Evolutionary conservation across 441 rosid species (phyloP).

Genomic region (Erodium chrysanthum): DNA sequence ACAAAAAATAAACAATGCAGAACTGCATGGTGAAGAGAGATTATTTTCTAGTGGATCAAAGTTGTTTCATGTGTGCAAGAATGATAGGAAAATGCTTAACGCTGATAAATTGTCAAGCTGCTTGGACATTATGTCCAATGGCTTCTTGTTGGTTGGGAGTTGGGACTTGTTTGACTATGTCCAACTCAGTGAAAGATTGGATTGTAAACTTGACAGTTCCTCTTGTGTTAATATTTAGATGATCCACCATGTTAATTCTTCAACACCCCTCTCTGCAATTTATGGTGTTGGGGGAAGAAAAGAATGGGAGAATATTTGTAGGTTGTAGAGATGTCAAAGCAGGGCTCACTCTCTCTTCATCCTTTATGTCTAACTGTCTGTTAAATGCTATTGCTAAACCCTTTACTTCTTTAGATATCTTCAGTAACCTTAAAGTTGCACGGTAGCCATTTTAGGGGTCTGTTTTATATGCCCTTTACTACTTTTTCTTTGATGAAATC

Average conservation of each 20-base stretch:
- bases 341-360: background rate
- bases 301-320: background rate
- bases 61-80: background rate
- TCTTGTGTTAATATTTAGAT: background rate
- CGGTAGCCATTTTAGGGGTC: background rate
- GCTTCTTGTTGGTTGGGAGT: background rate
- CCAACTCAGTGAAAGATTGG: background rate
- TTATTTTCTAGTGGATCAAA: constrained; percentile 2
- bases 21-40: constrained; percentile 1
- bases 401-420: background rate
- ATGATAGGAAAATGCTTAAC: background rate
- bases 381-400: background rate
- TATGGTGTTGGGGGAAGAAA: background rate
- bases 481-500: too few species aligned
- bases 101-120: background rate
- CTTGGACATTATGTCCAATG: background rate
- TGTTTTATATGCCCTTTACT: too few species aligned
- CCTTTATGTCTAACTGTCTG: background rate
- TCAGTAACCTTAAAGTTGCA: background rate
- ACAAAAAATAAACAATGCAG: background rate
- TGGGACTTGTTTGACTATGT: background rate
- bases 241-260: background rate
- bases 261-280: background rate
- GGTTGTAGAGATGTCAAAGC: background rate
- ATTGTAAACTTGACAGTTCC: background rate